Evolutionary conservation across 352 stramenopile genomes (phyloP).

Genomic region (Globisporangium perplexum): DNA sequence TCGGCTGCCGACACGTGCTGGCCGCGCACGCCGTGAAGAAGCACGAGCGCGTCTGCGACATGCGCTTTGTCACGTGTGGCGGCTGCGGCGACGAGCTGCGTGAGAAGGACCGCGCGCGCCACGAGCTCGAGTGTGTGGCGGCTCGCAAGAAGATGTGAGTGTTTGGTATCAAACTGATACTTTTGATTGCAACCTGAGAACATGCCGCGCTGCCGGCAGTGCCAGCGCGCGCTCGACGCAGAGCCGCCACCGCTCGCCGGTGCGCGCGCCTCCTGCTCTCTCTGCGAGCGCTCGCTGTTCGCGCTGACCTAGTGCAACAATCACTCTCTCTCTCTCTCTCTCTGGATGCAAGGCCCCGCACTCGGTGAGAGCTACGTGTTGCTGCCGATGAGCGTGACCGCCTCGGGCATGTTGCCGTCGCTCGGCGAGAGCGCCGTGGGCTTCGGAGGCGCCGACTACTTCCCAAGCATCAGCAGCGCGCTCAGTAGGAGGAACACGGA

Average conservation of each 20-base stretch:
- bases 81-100: conserved; percentile 61
- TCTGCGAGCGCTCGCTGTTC: not conserved
- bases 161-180: no score
- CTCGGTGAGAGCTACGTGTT: conserved; percentile 75
- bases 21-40: conserved; percentile 37
- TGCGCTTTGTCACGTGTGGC: conserved; percentile 53
- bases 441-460: conserved; percentile 11
- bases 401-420: conserved; percentile 39
- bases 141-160: not conserved
- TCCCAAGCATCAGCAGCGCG: conserved; percentile 8
- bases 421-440: conserved; percentile 26
- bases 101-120: conserved; percentile 44
- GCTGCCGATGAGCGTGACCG: conserved; percentile 56
- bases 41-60: conserved; percentile 50
- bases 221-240: conserved; percentile 20
- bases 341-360: conserved; percentile 12
- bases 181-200: not conserved
- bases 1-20: conserved; percentile 52
- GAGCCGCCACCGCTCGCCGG: conserved; percentile 28
- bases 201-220: conserved; percentile 26
- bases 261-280: conserved; percentile 8
- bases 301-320: not conserved
- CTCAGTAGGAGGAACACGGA: conserved; percentile 4
- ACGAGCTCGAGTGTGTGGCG: conserved; percentile 21
- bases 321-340: not conserved